Conservation (phyloP, 1,284 basidiomycete species). For the Ceratobasidium sp. region DNA sequence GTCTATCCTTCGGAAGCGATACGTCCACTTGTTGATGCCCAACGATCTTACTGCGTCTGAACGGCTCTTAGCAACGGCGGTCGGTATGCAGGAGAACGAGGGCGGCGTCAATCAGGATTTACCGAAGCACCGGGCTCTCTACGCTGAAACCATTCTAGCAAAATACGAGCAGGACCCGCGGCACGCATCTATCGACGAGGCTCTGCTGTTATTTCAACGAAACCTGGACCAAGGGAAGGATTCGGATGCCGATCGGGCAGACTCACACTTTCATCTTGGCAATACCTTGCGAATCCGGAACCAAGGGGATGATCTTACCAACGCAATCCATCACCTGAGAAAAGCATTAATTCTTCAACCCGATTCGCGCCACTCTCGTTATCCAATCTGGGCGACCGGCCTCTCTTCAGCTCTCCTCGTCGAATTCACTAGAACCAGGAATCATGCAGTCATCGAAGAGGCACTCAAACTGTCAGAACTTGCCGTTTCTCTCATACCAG, state of each 20-base stretch:
- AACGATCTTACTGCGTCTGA: background rate
- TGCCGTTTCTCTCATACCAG: conserved; percentile 5
- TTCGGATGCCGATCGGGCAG: background rate
- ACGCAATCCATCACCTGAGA: conserved; percentile 9
- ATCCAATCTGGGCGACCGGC: conserved; percentile 21
- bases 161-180: conserved; percentile 14
- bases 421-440: conserved; percentile 8
- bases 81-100: background rate
- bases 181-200: background rate
- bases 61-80: background rate
- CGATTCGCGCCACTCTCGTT: conserved; percentile 14
- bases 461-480: conserved; percentile 7
- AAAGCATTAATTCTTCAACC: conserved; percentile 17
- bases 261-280: background rate
- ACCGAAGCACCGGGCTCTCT: conserved; percentile 1
- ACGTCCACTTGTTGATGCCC: background rate
- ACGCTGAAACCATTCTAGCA: conserved; percentile 6
- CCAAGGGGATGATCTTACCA: background rate
- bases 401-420: conserved; percentile 8
- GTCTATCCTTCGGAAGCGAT: conserved; percentile 16
- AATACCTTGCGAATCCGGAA: conserved; percentile 14
- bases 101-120: background rate
- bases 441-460: background rate
- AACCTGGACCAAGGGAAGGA: background rate
- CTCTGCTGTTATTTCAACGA: background rate